phyloP scores from a whole-genome alignment of 2,329 filamentous ascomycete species.

The Mycogone perniciosa region DNA sequence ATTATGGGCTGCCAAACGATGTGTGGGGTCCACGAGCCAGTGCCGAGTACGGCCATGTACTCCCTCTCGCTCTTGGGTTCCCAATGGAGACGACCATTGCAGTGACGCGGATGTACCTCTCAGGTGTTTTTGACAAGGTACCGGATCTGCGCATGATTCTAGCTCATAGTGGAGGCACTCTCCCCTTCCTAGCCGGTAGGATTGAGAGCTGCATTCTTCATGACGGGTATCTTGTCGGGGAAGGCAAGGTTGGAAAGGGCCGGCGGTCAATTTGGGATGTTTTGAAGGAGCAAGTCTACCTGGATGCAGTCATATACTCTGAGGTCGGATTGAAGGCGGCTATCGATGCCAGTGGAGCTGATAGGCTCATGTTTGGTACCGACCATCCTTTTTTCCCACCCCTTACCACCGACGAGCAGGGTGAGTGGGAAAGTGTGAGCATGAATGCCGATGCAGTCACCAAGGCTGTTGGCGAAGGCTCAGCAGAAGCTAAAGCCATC shows the following conservation, averaged over 20 bases:
- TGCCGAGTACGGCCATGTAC: constrained; percentile 75
- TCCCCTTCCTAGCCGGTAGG: constrained; percentile 81
- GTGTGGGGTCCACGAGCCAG: constrained; percentile 69
- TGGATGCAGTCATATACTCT: constrained; percentile 82
- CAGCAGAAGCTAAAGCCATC: constrained; percentile 42
- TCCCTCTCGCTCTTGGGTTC: constrained; percentile 80
- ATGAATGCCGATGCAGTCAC: constrained; percentile 47
- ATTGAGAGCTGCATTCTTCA: constrained; percentile 85
- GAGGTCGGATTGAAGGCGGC: constrained; percentile 67
- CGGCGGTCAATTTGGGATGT: constrained; percentile 51
- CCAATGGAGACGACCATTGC: constrained; percentile 91
- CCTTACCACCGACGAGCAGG: constrained; percentile 53
- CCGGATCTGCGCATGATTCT: constrained; percentile 65
- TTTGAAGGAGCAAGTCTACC: constrained; percentile 67
- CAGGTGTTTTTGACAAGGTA: constrained; percentile 75
- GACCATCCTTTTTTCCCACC: constrained; percentile 86
- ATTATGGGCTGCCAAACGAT: constrained; percentile 76
- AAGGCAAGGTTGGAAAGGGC: constrained; percentile 46
- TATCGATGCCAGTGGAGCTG: constrained; percentile 58
- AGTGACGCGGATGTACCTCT: constrained; percentile 79
- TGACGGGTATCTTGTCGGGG: constrained; percentile 65
- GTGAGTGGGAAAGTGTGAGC: constrained; percentile 63
- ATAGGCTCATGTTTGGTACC: constrained; percentile 73
- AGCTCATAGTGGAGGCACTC: constrained; percentile 80
- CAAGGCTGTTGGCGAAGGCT: constrained; percentile 41